Evolutionary conservation across 2,329 filamentous ascomycete species (phyloP).

Genomic region (Ophidiomyces ophidiicola): DNA sequence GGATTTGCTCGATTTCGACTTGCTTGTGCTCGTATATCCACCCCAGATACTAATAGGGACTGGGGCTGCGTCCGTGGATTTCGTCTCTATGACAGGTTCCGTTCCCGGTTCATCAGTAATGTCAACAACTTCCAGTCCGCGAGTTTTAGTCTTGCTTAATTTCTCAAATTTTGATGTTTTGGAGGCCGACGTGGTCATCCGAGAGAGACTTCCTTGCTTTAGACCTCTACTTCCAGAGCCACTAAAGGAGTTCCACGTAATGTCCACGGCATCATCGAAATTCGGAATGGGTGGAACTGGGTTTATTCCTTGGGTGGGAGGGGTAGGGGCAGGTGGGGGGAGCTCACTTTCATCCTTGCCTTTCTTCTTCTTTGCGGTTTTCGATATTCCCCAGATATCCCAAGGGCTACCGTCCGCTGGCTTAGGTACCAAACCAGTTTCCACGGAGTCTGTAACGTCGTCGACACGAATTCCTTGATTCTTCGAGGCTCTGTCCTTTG

Average conservation of each 20-base stretch:
- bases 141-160: conserved; percentile 23
- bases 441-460: conserved; percentile 21
- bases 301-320: conserved; percentile 34
- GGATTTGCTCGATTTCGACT: conserved; percentile 6
- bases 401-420: conserved; percentile 19
- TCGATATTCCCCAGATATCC: conserved; percentile 27
- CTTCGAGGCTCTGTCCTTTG: conserved; percentile 38
- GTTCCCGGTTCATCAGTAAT: conserved; percentile 23
- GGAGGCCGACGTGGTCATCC: conserved; percentile 14
- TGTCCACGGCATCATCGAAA: conserved; percentile 23
- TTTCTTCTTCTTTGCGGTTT: conserved; percentile 42
- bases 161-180: conserved; percentile 21
- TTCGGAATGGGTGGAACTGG: conserved; percentile 27
- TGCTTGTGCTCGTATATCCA: conserved; percentile 4
- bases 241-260: conserved; percentile 30
- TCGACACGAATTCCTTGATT: conserved; percentile 26
- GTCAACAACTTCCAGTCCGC: conserved; percentile 19
- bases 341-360: conserved; percentile 33
- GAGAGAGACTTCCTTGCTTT: conserved; percentile 31
- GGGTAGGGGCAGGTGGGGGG: conserved; percentile 38
- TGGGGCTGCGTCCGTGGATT: conserved; percentile 6
- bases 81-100: conserved; percentile 26
- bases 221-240: conserved; percentile 24
- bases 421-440: conserved; percentile 13
- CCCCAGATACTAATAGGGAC: conserved; percentile 3